Base-by-base conservation (phyloP, 2,329 filamentous ascomycete genomes). In the Penicillium oxalicum region DNA sequence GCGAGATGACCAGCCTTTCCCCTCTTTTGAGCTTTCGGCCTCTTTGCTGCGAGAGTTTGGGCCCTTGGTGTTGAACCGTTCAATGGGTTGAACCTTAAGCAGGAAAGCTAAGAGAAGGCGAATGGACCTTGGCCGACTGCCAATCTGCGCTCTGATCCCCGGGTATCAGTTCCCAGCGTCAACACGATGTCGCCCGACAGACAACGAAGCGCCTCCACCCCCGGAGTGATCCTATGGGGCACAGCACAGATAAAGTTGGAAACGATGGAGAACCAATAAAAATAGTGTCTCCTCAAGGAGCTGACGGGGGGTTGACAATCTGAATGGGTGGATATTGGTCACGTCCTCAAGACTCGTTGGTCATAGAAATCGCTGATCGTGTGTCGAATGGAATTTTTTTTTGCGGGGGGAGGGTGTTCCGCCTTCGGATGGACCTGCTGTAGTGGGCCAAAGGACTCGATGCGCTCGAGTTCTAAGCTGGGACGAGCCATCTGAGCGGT, bases 361-460 rank as follows among this genome's bases (percentile, higher is more conserved):
- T 56, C 34, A 54, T 57, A 47, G 43, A 52, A 18, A 58, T 49
- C 24, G 44, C 50, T 48, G 52, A 47, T 51, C 54, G 48, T 44
- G 45, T 44, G 52, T 50, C 44, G 49, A 47, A 49, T 45, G 43
- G 43, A 45, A 50, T 45, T 32, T 38, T 41, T 48, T 42, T 55
- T 57, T 61, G 52, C 50, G 48, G 49, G 56, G 55, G 56, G 52
- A 29, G 36, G 28, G 42, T 18, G 32, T 45, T 44, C 47, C 44
- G 47, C 41, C 47, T 53, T 65, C 61, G 62, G 61, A 45, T 60
- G 62, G 61, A 65, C 62, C 54, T 65, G 41, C 62, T 63, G 13
- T 12, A 58, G 54, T 60, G 57, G 56, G 61, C 44, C 48, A 32
- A 9, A n/a, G 25, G 18, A 33, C 29, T 36, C 36, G 5, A n/a